Percentiles rank a stretch among this genome's conserved stretches.
These are phyloP conservation scores for Setaria italica DNA, from an alignment of 202 grass and related monocot genomes.

Conservation along the genomic window DNA sequence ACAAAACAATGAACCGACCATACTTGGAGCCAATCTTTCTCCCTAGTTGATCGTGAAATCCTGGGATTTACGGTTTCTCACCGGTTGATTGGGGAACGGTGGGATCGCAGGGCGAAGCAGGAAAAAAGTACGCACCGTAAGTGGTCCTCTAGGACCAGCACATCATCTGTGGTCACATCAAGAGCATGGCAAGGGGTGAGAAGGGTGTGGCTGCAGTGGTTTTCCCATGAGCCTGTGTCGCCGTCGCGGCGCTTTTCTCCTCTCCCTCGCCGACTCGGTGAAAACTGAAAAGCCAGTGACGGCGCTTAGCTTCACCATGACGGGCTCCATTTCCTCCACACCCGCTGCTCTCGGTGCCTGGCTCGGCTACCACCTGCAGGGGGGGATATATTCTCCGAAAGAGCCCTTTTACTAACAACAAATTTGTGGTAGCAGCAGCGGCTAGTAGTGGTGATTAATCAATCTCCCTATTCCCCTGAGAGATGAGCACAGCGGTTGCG, in stretches of 20 bases:
- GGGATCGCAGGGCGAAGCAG: not conserved
- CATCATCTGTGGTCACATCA: constrained; percentile 4
- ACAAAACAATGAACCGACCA: not conserved
- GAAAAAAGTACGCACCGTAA: not conserved
- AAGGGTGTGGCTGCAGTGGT: constrained; percentile 14
- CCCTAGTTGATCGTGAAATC: not conserved
- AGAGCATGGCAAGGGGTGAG: constrained; percentile 1
- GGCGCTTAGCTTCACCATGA: constrained; percentile 19
- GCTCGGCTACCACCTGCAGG: not conserved
- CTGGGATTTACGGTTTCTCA: not conserved
- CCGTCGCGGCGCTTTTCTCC: not conserved
- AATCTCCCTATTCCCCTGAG: not conserved
- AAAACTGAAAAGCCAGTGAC: constrained; percentile 15
- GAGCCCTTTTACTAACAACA: not conserved
- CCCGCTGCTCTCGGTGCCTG: not conserved
- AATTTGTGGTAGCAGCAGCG: not conserved
- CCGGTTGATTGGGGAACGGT: not conserved
- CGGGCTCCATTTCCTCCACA: not conserved
- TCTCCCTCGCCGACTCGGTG: not conserved
- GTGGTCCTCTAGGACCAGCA: not conserved
- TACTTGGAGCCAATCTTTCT: not conserved
- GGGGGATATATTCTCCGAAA: not conserved
- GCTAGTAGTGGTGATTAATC: constrained; percentile 7
- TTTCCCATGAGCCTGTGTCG: constrained; percentile 7
- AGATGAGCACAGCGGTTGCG: not conserved